Conservation (phyloP, 495 filamentous ascomycete genomes). For the Aspergillus saccharolyticus region DNA sequence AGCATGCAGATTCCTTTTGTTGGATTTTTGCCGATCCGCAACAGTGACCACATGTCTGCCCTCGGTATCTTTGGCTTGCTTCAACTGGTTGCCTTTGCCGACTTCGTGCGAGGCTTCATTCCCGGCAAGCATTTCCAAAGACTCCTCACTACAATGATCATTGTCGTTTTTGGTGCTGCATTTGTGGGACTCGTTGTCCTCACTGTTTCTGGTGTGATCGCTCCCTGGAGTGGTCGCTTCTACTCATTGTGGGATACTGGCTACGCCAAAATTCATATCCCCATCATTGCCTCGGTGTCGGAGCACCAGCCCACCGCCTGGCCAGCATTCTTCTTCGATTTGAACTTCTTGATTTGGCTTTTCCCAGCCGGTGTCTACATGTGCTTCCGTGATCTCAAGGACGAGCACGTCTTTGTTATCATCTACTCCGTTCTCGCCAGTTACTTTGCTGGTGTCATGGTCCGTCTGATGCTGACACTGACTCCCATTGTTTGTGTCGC, state of each 20-base stretch:
- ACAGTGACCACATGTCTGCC: constrained; percentile 98
- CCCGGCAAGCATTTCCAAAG: constrained; percentile 92
- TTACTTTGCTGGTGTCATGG: constrained; percentile 99
- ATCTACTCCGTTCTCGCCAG: constrained; percentile 92
- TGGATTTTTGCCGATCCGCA: constrained; percentile 91
- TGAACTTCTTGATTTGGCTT: constrained; percentile 97
- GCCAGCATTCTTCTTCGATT: constrained; percentile 99
- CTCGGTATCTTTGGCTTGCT: constrained; percentile 95
- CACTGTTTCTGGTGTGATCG: constrained; percentile 83
- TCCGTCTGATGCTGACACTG: constrained; percentile 94
- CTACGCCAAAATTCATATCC: constrained; percentile 99
- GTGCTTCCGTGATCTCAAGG: constrained; percentile 87
- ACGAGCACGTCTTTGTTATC: constrained; percentile 98
- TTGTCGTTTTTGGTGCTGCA: constrained; percentile 69
- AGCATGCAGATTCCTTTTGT: constrained; percentile 99
- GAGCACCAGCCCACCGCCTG: constrained; percentile 99
- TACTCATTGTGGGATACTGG: constrained; percentile 99
- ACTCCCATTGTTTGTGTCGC: constrained; percentile 96
- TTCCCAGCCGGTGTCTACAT: constrained; percentile 99
- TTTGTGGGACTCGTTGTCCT: constrained; percentile 73
- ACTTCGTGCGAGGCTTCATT: constrained; percentile 80
- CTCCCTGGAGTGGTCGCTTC: constrained; percentile 97
- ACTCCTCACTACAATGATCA: constrained; percentile 69
- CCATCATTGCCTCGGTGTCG: constrained; percentile 98
- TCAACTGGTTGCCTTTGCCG: constrained; percentile 89